Evolutionary conservation across 805 yeast genomes (phyloP), one percentile per base, ranked within the genome.

Genomic region (Candida endomychidarum): DNA sequence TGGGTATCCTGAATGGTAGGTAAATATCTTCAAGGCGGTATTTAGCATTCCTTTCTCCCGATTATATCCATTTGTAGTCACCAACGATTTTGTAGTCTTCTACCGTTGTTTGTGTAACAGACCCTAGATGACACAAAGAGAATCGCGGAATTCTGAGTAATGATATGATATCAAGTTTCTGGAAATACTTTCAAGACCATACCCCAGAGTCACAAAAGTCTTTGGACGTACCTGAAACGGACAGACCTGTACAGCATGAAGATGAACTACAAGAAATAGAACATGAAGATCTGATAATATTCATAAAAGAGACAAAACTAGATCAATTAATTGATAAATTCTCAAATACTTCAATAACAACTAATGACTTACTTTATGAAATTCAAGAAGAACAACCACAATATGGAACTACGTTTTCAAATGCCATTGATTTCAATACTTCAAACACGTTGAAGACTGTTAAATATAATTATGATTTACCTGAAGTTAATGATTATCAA

Each of bases 341-440:
- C 12, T 34, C 38, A 5, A 34, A 15, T 26, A 34, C 38, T 8
- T 34, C 38, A 8, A 34, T 25, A 22, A 8, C 15, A 16, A 8
- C 30, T 8, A 17, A 25, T 24, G 30, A 23, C 24, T 19, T 22
- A 10, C 9, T 32, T 9, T 32, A 10, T 22, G 26, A 32, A 22
- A 15, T n/a, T 8, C 35, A 20, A 15, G 15, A 11, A 10, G 17
- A 20, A 27, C 29, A 38, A 30, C 25, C 27, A 2, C 51, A 47
- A 34, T 47, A 47, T 21, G 51, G 51, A 2, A 47, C 51, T 1
- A 29, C 49, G 5, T 47, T 47, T 24, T 31, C 32, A 2, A 36
- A 47, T 37, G 45, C 51, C 14, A 23, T 35, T 5, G 42, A 44
- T 27, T 44, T 42, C 20, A 12, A 34, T 11, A 19, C 49, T 8